Conservation (phyloP, 2,329 filamentous ascomycete species). For the Stromatinia cepivora region DNA sequence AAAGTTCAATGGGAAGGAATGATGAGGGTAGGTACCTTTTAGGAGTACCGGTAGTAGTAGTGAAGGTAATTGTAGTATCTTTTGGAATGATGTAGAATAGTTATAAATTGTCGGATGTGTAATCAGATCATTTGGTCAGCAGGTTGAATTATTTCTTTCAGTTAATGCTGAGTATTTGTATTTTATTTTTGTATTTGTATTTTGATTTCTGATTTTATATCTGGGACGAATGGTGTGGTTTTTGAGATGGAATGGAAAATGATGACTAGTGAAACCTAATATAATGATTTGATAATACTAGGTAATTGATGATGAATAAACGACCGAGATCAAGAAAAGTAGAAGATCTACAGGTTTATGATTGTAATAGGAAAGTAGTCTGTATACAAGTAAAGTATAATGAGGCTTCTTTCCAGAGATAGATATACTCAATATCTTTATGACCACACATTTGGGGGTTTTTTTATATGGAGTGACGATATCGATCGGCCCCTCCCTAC, state of each 20-base stretch:
- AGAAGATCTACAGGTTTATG: constrained; percentile 12
- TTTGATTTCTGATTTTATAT: neutral
- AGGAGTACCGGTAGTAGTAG: neutral
- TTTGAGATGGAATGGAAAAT: neutral
- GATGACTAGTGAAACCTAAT: neutral
- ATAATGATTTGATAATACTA: neutral
- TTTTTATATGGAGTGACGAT: constrained; percentile 6
- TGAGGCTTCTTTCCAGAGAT: neutral
- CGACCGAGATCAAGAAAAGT: neutral
- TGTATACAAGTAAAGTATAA: neutral
- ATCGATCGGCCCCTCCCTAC: constrained; percentile 5
- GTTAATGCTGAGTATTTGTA: neutral
- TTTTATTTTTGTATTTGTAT: neutral
- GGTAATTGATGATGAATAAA: neutral
- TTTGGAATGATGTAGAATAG: constrained; percentile 18
- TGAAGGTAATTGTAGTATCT: neutral
- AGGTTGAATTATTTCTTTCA: neutral
- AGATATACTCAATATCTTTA: neutral
- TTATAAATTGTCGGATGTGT: neutral
- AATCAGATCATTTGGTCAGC: constrained; percentile 23
- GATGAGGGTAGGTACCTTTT: neutral
- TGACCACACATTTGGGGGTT: neutral
- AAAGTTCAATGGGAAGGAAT: neutral
- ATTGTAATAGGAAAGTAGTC: neutral
- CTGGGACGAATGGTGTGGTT: neutral